These are phyloP conservation scores for Smallanthus sonchifolius DNA, from an alignment of 129 eudicot species.

Conservation along the genomic window DNA sequence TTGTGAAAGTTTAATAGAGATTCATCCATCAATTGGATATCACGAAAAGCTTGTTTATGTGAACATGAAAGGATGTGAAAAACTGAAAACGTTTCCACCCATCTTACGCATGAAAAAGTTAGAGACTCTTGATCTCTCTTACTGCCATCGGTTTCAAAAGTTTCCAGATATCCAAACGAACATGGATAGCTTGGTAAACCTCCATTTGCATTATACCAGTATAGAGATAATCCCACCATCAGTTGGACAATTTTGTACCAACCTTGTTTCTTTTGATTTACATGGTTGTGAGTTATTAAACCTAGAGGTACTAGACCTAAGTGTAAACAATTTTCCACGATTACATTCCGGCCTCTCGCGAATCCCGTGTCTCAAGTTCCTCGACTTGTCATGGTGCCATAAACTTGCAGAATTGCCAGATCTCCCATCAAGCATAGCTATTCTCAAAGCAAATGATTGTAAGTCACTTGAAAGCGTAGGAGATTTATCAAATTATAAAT, in stretches of 20 bases:
- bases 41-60: not conserved
- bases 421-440: conserved; percentile 19
- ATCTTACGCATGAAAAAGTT: not conserved
- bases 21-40: conserved; percentile 16
- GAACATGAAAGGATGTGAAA: not conserved
- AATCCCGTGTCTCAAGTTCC: not conserved
- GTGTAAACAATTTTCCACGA: not conserved
- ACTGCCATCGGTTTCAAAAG: not conserved
- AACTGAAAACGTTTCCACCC: conserved; percentile 2
- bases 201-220: not conserved
- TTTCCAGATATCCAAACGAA: not conserved
- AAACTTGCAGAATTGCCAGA: not conserved
- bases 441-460: not conserved
- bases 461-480: not conserved
- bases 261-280: not conserved
- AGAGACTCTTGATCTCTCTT: not conserved
- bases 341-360: not conserved
- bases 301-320: not conserved
- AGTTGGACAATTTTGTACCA: conserved; percentile 3
- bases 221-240: not conserved
- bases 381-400: not conserved
- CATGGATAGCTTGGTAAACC: not conserved
- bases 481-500: conserved; percentile 7
- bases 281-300: not conserved
- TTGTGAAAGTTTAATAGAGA: not conserved